Evolutionary conservation across 257 asterid genomes (phyloP).

Genomic region (Ophiorrhiza pumila): DNA sequence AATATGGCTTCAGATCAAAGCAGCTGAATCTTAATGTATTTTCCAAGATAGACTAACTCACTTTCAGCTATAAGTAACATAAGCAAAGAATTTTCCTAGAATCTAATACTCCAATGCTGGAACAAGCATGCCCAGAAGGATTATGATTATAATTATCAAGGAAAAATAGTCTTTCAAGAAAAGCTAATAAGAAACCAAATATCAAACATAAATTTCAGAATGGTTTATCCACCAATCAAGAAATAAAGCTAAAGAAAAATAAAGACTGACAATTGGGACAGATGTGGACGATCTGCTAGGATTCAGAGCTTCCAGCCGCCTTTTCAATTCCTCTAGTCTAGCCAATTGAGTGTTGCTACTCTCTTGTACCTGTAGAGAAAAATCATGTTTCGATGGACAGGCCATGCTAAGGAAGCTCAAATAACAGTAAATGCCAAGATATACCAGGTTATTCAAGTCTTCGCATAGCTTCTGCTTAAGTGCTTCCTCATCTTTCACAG

Average conservation of each 20-base stretch:
- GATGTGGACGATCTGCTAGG: conserved; percentile 64
- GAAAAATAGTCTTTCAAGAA: not conserved
- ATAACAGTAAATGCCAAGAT: conserved; percentile 13
- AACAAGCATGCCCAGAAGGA: not conserved
- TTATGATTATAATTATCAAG: not conserved
- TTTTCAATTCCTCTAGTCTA: conserved; percentile 89
- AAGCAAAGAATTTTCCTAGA: not conserved
- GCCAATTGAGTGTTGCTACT: conserved; percentile 68
- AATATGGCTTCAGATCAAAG: not conserved
- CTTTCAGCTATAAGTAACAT: not conserved
- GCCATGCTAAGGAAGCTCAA: not conserved
- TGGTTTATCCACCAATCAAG: not conserved
- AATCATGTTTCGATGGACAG: not conserved
- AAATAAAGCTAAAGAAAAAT: conserved; percentile 18
- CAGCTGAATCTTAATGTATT: conserved; percentile 3
- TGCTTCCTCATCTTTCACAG: conserved; percentile 77
- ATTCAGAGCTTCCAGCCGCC: conserved; percentile 80
- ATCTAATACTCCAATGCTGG: not conserved
- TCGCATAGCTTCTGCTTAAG: conserved; percentile 68
- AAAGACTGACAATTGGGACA: conserved; percentile 42
- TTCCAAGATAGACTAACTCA: not conserved
- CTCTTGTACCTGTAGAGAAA: conserved; percentile 66
- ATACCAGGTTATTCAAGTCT: conserved; percentile 65
- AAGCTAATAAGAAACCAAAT: not conserved
- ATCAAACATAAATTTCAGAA: not conserved